A percentile compares a stretch with the other conserved stretches of the same genome.
These are phyloP conservation scores for Malassezia sp. DNA, from an alignment of 1,284 basidiomycete species.

Conservation along the genomic window DNA sequence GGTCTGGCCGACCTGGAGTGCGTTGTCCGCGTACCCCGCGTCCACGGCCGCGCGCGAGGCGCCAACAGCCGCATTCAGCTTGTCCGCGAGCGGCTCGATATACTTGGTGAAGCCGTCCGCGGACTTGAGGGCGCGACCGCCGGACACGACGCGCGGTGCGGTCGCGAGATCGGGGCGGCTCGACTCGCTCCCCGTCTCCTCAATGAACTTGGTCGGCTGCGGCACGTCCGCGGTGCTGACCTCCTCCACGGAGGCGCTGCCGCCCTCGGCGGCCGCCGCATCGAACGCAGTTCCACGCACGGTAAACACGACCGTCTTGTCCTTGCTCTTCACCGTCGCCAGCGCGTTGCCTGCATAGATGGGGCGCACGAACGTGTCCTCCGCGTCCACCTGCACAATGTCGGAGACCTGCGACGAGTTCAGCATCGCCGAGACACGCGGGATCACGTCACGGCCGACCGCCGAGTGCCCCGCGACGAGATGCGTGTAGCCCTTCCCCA, in stretches of 20 bases:
- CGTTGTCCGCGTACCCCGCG: constrained; percentile 96
- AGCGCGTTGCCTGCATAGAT: constrained; percentile 99
- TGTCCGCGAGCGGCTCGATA: constrained; percentile 84
- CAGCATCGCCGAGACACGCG: constrained; percentile 74
- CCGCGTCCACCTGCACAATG: constrained; percentile 70
- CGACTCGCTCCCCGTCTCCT: constrained; percentile 75
- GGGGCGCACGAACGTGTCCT: constrained; percentile 74
- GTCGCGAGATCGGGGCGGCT: constrained; percentile 84
- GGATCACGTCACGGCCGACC: constrained; percentile 63
- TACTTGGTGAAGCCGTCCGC: constrained; percentile 80
- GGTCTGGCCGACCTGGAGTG: constrained; percentile 94
- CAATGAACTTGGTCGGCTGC: constrained; percentile 58
- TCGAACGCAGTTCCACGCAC: constrained; percentile 89
- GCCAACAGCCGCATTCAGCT: constrained; percentile 85
- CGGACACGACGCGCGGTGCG: constrained; percentile 80
- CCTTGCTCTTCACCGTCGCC: constrained; percentile 70
- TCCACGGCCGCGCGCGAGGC: constrained; percentile 96
- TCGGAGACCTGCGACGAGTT: constrained; percentile 66
- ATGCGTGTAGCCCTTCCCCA: constrained; percentile 60
- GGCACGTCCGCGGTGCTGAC: constrained; percentile 58
- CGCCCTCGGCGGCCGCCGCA: constrained; percentile 52
- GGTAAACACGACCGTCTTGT: constrained; percentile 84
- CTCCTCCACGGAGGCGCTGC: constrained; percentile 55
- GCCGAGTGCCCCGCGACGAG: constrained; percentile 71
- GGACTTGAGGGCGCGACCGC: constrained; percentile 88